phyloP scores from a whole-genome alignment of 306 rosid species.

The Fragaria nilgerrensis region DNA sequence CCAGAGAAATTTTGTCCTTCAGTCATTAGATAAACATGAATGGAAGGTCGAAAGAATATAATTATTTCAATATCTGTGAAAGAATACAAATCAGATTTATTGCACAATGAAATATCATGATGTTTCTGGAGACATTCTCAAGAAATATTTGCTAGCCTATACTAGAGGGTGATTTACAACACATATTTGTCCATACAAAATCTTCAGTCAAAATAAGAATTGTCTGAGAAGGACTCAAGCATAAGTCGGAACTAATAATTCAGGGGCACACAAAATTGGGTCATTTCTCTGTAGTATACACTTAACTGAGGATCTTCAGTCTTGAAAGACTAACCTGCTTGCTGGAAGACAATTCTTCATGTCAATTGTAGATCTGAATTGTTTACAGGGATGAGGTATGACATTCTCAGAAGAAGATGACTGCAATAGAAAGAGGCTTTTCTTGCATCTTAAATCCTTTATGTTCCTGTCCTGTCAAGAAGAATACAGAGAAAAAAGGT shows the following conservation, averaged over 20 bases:
- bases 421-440: not conserved
- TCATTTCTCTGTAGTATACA: not conserved
- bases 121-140: not conserved
- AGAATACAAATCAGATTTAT: not conserved
- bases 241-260: not conserved
- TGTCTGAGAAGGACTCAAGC: not conserved
- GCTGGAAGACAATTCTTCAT: slow-evolving; percentile 17
- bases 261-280: not conserved
- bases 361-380: not conserved
- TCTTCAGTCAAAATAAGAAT: not conserved
- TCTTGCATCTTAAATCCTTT: not conserved
- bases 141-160: not conserved
- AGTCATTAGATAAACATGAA: not conserved
- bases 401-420: not conserved
- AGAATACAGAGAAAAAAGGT: slow-evolving; percentile 1
- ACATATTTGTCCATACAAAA: not conserved
- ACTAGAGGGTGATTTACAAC: not conserved
- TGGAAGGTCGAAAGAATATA: not conserved
- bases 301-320: not conserved
- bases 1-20: not conserved
- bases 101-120: not conserved
- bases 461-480: not conserved
- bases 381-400: not conserved
- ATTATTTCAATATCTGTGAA: not conserved
- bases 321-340: not conserved